Evolutionary conservation across 164 flowering plant species (phyloP).

Genomic region (Macadamia tetraphylla): DNA sequence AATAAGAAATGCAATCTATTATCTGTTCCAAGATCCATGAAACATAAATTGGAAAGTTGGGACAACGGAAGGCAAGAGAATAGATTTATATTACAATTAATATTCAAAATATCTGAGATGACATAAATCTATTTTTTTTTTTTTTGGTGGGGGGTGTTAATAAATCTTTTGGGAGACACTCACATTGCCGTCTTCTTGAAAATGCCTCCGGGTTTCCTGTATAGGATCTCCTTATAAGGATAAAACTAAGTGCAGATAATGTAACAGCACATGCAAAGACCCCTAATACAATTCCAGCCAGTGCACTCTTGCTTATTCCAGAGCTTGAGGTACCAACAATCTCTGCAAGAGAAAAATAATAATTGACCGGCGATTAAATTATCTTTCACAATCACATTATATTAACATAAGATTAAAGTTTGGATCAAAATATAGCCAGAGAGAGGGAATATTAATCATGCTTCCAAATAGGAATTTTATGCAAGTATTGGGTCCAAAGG

Average conservation of each 20-base stretch:
- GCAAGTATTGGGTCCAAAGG: background rate
- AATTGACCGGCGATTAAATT: background rate
- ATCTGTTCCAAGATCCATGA: no score
- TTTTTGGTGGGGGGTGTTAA: no score
- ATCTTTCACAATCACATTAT: background rate
- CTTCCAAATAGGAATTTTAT: no score
- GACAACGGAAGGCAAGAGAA: no score
- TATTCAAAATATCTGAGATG: no score
- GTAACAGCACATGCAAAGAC: slow-evolving; percentile 43
- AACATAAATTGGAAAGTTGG: no score
- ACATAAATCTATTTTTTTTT: no score
- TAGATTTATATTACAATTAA: no score
- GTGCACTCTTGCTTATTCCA: slow-evolving; percentile 55
- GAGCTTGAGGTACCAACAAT: slow-evolving; percentile 23
- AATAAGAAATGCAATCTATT: no score
- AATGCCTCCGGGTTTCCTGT: slow-evolving; percentile 17
- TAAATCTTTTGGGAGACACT: slow-evolving; percentile 19
- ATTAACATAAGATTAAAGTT: background rate
- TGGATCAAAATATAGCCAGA: no score
- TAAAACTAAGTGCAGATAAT: slow-evolving; percentile 42
- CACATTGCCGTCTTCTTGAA: slow-evolving; percentile 45
- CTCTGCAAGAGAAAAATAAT: slow-evolving; percentile 17
- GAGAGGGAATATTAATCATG: background rate
- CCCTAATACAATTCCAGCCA: slow-evolving; percentile 55
- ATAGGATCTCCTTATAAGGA: slow-evolving; percentile 36